phyloP scores from a whole-genome alignment of 306 rosid species.

The Trifolium subterraneum region DNA sequence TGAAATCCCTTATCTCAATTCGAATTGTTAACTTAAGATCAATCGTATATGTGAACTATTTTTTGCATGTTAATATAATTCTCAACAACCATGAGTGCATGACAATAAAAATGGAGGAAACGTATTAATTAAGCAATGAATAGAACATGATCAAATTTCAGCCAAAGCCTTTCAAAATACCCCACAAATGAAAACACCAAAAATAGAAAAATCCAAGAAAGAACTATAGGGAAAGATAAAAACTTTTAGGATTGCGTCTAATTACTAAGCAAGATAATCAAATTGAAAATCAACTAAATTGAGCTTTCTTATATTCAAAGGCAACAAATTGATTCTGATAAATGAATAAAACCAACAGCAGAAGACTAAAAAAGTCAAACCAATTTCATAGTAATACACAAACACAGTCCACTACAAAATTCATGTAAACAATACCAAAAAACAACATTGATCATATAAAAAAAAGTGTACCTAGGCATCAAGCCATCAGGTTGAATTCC shows the following conservation, averaged over 20 bases:
- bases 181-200: neutral
- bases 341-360: neutral
- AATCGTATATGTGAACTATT: constrained; percentile 5
- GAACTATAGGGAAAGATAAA: neutral
- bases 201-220: neutral
- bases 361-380: neutral
- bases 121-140: constrained; percentile 3
- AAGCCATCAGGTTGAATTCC: constrained; percentile 71
- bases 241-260: constrained; percentile 11
- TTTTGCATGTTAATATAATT: neutral
- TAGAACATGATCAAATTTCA: constrained; percentile 6
- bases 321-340: constrained; percentile 15
- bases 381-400: constrained; percentile 16
- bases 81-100: constrained; percentile 19
- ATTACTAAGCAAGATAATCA: constrained; percentile 20
- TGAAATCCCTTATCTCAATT: constrained; percentile 23
- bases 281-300: constrained; percentile 12
- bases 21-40: neutral
- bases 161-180: neutral
- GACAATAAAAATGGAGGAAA: constrained; percentile 29
- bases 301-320: constrained; percentile 9
- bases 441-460: constrained; percentile 10
- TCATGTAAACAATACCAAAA: neutral
- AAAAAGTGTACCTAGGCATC: constrained; percentile 69
- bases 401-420: constrained; percentile 18